These are phyloP conservation scores for Nicotiana noctiflora DNA, from an alignment of 257 asterid species.

Conservation along the genomic window DNA sequence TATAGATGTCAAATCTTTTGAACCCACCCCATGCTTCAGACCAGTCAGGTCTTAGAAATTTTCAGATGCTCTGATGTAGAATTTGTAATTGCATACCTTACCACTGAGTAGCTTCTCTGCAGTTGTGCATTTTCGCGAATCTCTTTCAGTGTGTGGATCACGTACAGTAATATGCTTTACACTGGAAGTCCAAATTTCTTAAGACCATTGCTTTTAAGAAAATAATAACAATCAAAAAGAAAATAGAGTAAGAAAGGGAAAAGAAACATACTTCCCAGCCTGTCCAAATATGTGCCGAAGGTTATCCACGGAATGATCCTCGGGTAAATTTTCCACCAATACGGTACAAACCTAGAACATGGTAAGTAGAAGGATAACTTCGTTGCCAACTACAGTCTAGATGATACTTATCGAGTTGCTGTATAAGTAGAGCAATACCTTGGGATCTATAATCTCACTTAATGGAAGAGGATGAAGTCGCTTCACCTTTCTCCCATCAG, in stretches of 20 bases:
- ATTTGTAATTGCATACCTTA: constrained; percentile 45
- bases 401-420: background rate
- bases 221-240: background rate
- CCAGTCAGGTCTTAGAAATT: background rate
- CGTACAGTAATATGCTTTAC: constrained; percentile 57
- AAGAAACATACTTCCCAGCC: constrained; percentile 73
- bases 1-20: background rate
- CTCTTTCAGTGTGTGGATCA: constrained; percentile 68
- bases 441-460: constrained; percentile 66
- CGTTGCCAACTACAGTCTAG: background rate
- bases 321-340: constrained; percentile 92
- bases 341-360: constrained; percentile 74
- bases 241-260: background rate
- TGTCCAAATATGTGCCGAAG: constrained; percentile 69
- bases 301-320: constrained; percentile 86
- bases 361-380: background rate
- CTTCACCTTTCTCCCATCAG: constrained; percentile 76
- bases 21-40: background rate
- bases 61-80: background rate
- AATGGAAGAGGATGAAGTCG: constrained; percentile 65
- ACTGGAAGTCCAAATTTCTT: constrained; percentile 35
- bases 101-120: constrained; percentile 89
- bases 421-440: constrained; percentile 38
- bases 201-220: background rate
- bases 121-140: constrained; percentile 50